Evolutionary conservation across 2,329 filamentous ascomycete species (phyloP).

Genomic region (Penicillium sumatraense): DNA sequence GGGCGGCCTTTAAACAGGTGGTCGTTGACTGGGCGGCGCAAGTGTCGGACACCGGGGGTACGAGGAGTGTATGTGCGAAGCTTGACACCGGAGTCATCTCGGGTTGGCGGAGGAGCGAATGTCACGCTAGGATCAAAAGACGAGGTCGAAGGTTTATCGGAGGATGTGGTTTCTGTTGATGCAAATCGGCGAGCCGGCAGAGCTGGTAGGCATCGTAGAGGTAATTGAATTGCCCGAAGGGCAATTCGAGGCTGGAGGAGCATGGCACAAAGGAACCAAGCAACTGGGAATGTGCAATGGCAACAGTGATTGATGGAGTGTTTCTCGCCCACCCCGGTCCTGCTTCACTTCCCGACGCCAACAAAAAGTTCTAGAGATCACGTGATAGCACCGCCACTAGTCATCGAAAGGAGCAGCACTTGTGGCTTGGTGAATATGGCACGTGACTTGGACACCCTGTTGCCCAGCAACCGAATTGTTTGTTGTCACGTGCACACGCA

Average conservation of each 20-base stretch:
- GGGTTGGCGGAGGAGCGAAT: constrained; percentile 52
- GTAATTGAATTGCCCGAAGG: constrained; percentile 55
- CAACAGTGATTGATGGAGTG: background rate
- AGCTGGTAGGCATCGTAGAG: constrained; percentile 51
- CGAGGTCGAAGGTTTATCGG: constrained; percentile 39
- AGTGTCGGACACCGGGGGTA: constrained; percentile 89
- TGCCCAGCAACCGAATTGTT: constrained; percentile 52
- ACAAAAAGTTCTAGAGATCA: constrained; percentile 30
- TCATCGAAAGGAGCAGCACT: constrained; percentile 1
- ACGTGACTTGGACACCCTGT: constrained; percentile 39
- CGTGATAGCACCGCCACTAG: constrained; percentile 20
- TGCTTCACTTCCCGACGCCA: background rate
- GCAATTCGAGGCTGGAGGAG: constrained; percentile 73
- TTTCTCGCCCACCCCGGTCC: background rate
- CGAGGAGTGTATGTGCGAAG: constrained; percentile 90
- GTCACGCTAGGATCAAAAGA: constrained; percentile 42
- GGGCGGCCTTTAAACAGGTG: constrained; percentile 95
- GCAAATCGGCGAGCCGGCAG: constrained; percentile 57
- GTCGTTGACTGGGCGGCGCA: constrained; percentile 91
- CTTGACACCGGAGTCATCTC: constrained; percentile 47
- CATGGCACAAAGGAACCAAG: constrained; percentile 13
- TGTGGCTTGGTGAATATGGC: constrained; percentile 1
- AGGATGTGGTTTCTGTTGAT: constrained; percentile 40
- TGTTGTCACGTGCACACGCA: constrained; percentile 1
- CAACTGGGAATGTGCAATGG: constrained; percentile 1